Base-by-base conservation (phyloP, 164 flowering plant genomes). In the Dillenia turbinata region DNA sequence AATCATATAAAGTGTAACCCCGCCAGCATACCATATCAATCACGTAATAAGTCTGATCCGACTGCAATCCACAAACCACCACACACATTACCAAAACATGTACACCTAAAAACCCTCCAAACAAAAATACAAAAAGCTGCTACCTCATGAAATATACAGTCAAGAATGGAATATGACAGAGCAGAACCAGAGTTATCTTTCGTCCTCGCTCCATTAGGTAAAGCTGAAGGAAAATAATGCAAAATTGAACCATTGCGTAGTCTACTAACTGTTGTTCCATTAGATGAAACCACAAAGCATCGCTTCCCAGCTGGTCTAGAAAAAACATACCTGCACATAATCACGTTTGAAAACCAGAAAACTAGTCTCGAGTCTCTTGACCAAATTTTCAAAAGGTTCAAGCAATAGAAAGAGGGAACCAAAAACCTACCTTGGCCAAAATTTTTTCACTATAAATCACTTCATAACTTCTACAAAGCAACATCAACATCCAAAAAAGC, bases 101-200 rank as follows among this genome's bases (percentile, higher is more conserved):
- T 16, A 57, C 12, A 46, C 26, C 53, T 22, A 13, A 16, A 49
- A 12, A 24, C 43, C 9, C 4, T 45, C 3, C 9, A 46, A 49
- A 49, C 7, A 60, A 15, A 24, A 54, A 1, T 5, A 47, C 2
- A 14, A 60, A 45, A 66, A 47, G 2, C 12, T 19, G 26, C 63
- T 60, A 91, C 97, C 95, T 94, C 97, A 49, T 94, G 99, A 76
- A 88, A 94, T 56, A 94, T 89, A 68, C 97, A 94, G 68, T 94
- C 99, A 52, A 94, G 79, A 46, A 91, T 86, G 59, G 79, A 85
- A 67, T 80, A 94, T 13, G 87, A 77, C 51, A 84, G 86, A 49
- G 79, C 76, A 11, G 96, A 69, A 13, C 87, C 85, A 9, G 85
- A 70, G 12, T 47, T 70, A 52, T 73, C 85, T 66, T 69, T 77